A percentile compares a stretch with the other conserved stretches of the same genome.
These are phyloP conservation scores for Blastocystis sp. DNA, from an alignment of 352 stramenopile genomes.

Conservation along the genomic window DNA sequence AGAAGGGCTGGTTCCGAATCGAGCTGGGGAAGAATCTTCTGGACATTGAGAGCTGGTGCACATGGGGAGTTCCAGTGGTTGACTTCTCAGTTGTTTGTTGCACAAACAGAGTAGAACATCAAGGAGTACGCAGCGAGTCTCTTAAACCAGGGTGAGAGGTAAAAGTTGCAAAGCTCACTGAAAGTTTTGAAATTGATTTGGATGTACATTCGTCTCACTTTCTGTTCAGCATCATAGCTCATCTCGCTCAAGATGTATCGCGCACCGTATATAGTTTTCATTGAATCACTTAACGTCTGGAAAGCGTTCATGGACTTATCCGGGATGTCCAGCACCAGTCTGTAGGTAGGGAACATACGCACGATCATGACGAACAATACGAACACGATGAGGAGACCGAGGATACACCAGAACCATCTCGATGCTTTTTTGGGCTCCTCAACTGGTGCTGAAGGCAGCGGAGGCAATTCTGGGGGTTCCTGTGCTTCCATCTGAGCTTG, in stretches of 20 bases:
- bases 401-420: background rate
- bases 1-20: slow-evolving; percentile 83
- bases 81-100: slow-evolving; percentile 45
- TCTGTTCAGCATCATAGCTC: background rate
- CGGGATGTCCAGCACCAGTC: background rate
- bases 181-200: background rate
- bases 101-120: background rate
- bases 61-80: slow-evolving; percentile 75
- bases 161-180: background rate
- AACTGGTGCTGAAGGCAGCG: background rate
- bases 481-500: background rate
- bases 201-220: background rate
- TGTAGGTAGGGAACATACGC: background rate
- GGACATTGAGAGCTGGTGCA: slow-evolving; percentile 71
- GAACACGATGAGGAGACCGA: background rate
- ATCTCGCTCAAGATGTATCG: background rate
- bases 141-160: background rate
- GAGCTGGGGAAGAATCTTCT: slow-evolving; percentile 80
- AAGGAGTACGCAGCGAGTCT: background rate
- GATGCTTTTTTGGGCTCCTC: background rate
- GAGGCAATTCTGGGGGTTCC: background rate
- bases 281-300: background rate
- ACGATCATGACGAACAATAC: background rate
- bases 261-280: background rate
- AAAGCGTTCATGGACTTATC: background rate